Evolutionary conservation across 2,329 filamentous ascomycete genomes (phyloP).

Genomic region (Tolypocladium sp.): DNA sequence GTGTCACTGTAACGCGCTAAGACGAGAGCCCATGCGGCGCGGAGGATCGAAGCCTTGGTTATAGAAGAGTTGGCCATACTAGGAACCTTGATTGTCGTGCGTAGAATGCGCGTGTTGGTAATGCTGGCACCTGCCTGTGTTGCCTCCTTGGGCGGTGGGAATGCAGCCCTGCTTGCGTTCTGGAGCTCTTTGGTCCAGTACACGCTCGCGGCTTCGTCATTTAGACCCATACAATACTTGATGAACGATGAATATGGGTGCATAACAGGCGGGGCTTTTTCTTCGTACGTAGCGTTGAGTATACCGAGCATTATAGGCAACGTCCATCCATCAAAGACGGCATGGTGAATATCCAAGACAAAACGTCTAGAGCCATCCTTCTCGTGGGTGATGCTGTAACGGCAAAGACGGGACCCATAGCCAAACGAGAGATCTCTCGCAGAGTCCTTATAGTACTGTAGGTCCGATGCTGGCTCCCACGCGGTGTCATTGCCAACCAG

Average conservation of each 20-base stretch:
- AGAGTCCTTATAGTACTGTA: neutral
- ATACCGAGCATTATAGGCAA: slow-evolving; percentile 3
- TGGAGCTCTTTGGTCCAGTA: slow-evolving; percentile 6
- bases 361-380: slow-evolving; percentile 4
- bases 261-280: neutral
- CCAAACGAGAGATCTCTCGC: neutral
- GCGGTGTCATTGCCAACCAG: neutral
- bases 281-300: slow-evolving; percentile 3
- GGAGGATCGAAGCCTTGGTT: neutral
- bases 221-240: neutral
- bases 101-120: neutral
- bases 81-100: slow-evolving; percentile 7
- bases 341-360: slow-evolving; percentile 14
- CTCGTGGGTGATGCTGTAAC: neutral
- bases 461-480: neutral
- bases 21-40: neutral
- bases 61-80: neutral
- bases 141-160: neutral
- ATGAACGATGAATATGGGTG: slow-evolving; percentile 2
- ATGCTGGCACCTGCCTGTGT: neutral
- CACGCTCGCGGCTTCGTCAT: neutral
- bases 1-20: neutral
- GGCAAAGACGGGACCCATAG: neutral
- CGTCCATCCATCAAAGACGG: slow-evolving; percentile 17
- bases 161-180: neutral